phyloP scores from a whole-genome alignment of 2,329 filamentous ascomycete species.

The Hymenoscyphus linearis region DNA sequence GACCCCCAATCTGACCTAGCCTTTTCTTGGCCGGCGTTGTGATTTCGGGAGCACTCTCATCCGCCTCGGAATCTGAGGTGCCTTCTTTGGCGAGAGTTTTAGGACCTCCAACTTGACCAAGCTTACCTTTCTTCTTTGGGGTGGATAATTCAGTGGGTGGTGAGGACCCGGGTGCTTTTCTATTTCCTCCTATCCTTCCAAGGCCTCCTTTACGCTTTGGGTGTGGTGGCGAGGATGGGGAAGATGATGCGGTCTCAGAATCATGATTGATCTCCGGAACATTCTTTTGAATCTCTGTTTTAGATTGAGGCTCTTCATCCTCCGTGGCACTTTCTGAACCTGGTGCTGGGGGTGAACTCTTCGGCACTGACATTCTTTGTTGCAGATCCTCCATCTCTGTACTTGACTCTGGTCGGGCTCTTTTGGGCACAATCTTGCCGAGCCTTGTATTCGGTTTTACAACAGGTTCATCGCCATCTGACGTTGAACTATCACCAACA shows the following conservation, averaged over 20 bases:
- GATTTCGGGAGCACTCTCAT: neutral
- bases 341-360: neutral
- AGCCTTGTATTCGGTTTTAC: neutral
- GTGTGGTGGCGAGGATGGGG: neutral
- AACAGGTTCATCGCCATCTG: neutral
- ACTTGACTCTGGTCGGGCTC: neutral
- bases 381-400: neutral
- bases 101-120: constrained; percentile 11
- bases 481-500: neutral
- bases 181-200: constrained; percentile 28
- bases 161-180: constrained; percentile 12
- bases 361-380: constrained; percentile 5
- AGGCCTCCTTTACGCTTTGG: constrained; percentile 20
- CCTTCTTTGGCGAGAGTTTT: neutral
- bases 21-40: constrained; percentile 17
- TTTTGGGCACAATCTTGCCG: neutral
- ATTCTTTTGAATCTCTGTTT: neutral
- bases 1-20: constrained; percentile 22
- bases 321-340: neutral
- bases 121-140: constrained; percentile 10
- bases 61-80: neutral
- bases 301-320: neutral
- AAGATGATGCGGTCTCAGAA: neutral
- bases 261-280: neutral
- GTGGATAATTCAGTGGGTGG: constrained; percentile 6